Percentiles rank a stretch among this genome's conserved stretches.
phyloP scores from a whole-genome alignment of 768 basidiomycete species.

The Hebeloma cylindrosporum region DNA sequence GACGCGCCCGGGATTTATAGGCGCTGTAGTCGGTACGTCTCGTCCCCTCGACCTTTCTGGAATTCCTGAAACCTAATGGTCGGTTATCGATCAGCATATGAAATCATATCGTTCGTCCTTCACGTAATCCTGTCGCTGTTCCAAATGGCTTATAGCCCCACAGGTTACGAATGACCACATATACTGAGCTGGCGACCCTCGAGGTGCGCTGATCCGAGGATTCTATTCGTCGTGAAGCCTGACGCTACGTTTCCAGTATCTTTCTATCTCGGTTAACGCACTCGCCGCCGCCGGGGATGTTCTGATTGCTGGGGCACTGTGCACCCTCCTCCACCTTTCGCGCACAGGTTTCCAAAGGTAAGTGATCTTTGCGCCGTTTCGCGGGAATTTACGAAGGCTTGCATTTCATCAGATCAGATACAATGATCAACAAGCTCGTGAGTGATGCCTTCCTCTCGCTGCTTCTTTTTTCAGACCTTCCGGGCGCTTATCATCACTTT shows the following conservation, averaged over 20 bases:
- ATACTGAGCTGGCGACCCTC: constrained; percentile 32
- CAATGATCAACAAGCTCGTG: constrained; percentile 45
- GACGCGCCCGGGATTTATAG: constrained; percentile 17
- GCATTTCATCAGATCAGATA: constrained; percentile 38
- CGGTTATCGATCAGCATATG: constrained; percentile 31
- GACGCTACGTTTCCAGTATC: constrained; percentile 21
- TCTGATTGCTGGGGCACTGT: constrained; percentile 42
- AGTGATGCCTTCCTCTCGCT: constrained; percentile 14
- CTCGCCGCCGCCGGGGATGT: constrained; percentile 44
- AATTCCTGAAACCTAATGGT: not conserved
- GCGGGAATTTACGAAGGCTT: not conserved
- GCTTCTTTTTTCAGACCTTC: no score
- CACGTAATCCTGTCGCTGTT: not conserved
- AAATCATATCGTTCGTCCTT: constrained; percentile 35
- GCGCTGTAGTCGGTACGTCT: constrained; percentile 22
- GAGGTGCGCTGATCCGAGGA: constrained; percentile 29
- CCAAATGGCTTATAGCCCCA: not conserved
- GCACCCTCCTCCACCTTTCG: constrained; percentile 37
- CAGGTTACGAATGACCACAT: constrained; percentile 36
- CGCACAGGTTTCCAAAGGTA: constrained; percentile 48
- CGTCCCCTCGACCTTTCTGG: not conserved
- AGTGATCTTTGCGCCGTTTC: not conserved
- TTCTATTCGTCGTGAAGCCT: no score
- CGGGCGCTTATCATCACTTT: not conserved
- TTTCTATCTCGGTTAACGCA: constrained; percentile 44